phyloP scores from a whole-genome alignment of 495 filamentous ascomycete species.

The Aspergillus sclerotiicarbonarius region DNA sequence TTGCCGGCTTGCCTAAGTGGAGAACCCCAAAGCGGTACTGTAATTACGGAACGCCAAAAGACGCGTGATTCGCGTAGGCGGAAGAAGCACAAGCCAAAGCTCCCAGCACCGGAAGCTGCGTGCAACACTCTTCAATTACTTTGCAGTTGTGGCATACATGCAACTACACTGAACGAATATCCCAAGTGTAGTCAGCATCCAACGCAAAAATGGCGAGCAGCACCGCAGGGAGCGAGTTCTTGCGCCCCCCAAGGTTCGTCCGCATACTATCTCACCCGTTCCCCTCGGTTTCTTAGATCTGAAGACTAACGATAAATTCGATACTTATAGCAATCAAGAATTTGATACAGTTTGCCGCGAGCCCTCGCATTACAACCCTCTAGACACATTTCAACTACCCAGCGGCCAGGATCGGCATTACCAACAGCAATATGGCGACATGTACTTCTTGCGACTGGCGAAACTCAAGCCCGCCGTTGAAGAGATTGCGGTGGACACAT shows the following conservation, averaged over 20 bases:
- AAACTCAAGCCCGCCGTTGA: slow-evolving; percentile 85
- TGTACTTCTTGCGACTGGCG: slow-evolving; percentile 91
- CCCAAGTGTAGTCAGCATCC: slow-evolving; percentile 2
- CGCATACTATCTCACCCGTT: slow-evolving; percentile 5
- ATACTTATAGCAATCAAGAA: slow-evolving; percentile 36
- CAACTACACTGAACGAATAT: neutral
- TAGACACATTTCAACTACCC: slow-evolving; percentile 68
- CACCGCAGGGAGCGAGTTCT: slow-evolving; percentile 31
- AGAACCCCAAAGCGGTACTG: slow-evolving; percentile 21
- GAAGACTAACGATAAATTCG: slow-evolving; percentile 19
- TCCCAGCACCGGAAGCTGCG: slow-evolving; percentile 5
- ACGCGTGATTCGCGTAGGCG: slow-evolving; percentile 28
- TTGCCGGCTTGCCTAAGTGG: neutral
- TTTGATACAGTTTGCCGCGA: slow-evolving; percentile 43
- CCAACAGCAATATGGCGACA: slow-evolving; percentile 92
- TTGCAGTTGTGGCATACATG: neutral
- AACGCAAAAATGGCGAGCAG: slow-evolving; percentile 27
- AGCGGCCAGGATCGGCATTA: slow-evolving; percentile 72
- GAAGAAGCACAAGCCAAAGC: neutral
- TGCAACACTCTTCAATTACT: neutral
- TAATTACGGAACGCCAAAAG: slow-evolving; percentile 30
- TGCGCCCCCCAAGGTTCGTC: slow-evolving; percentile 38
- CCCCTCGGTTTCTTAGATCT: neutral
- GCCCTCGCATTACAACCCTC: slow-evolving; percentile 68
- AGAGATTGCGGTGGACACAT: slow-evolving; percentile 66